Evolutionary conservation across 495 filamentous ascomycete species (phyloP), one percentile per base, ranked within the genome.

Genomic region (Parathielavia hyrcaniae): DNA sequence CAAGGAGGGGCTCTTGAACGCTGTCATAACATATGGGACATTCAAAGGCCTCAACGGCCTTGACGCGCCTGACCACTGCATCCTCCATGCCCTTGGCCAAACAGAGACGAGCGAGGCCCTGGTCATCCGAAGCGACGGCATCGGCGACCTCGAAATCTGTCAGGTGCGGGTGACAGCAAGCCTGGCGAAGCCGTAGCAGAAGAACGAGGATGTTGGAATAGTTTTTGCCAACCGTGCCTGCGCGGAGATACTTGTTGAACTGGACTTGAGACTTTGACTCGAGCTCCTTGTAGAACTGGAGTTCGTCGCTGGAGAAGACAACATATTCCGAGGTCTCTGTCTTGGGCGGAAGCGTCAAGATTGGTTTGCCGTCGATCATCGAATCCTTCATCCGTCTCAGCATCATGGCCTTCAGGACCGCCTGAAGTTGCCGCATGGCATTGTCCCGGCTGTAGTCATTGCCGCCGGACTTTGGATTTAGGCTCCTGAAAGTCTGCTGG

Each of bases 131-230:
- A 40, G 64, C 54, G 58, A 55, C 72, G 69, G 61, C 71, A 64
- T 57, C 73, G n/a, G 76, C 74, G 54, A 83, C 75, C 22, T 83
- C 84, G 60, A 87, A 84, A 56, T 92, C 90, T 12, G 76, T 91
- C n/a, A 98, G 75, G 67, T 95, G 88, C 1, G 91, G 91, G 70
- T 98, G 93, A 62, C 90, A 95, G 65, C 89, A 93, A 34, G 88
- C 88, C 71, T 98, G 93, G n/a, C 89, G 81, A 10, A 98, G 81
- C 14, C 92, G 88, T 13, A 98, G 78, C 46, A 98, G 80, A 22
- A 96, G 78, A 32, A 95, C 86, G 17, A 97, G 77, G 45, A 97
- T 85, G 62, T 87, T 88, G 7, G 84, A 87, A 67, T 96, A 97
- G 60, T 93, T 85, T 57, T 80, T 84, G 14, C 86, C 87, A 2